These are phyloP conservation scores for Malassezia furfur DNA, from an alignment of 1,284 basidiomycete genomes.

Conservation along the genomic window DNA sequence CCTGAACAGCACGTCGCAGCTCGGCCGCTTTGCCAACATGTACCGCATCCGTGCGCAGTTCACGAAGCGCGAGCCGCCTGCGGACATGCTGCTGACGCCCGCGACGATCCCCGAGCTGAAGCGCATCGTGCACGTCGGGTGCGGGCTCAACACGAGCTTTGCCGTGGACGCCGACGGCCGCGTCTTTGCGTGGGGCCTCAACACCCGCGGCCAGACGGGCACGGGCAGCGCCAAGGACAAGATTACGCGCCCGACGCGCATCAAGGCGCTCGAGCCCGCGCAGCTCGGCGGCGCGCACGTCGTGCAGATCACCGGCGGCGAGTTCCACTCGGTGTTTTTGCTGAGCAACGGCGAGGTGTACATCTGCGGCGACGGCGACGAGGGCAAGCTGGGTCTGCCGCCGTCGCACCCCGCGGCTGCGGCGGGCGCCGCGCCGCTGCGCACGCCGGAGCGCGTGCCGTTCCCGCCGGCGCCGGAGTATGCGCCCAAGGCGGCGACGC, in stretches of 20 bases:
- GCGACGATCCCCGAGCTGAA: conserved; percentile 62
- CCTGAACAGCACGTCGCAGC: conserved; percentile 73
- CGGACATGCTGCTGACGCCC: conserved; percentile 71
- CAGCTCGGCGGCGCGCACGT: conserved; percentile 53
- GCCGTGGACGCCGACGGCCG: conserved; percentile 71
- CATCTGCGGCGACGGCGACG: conserved; percentile 38
- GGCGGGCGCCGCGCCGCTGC: conserved; percentile 20
- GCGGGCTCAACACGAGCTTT: conserved; percentile 76
- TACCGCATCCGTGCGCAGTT: conserved; percentile 29
- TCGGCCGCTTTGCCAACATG: conserved; percentile 67
- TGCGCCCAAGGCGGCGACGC: conserved; percentile 30
- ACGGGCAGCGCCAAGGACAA: conserved; percentile 52
- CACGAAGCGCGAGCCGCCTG: conserved; percentile 53
- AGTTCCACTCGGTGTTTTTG: conserved; percentile 79
- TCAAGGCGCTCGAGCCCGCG: conserved; percentile 60
- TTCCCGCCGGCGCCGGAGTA: conserved; percentile 49
- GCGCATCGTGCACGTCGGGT: conserved; percentile 66
- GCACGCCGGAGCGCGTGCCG: conserved; percentile 33
- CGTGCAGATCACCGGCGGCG: conserved; percentile 62
- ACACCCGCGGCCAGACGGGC: conserved; percentile 65
- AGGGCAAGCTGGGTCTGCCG: conserved; percentile 35
- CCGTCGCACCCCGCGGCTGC: conserved; percentile 21
- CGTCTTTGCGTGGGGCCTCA: conserved; percentile 85
- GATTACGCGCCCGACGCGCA: conserved; percentile 62
- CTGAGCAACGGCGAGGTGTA: conserved; percentile 71